phyloP scores from a whole-genome alignment of 192 early-diverging fungal genomes.

The Gigaspora rosea region DNA sequence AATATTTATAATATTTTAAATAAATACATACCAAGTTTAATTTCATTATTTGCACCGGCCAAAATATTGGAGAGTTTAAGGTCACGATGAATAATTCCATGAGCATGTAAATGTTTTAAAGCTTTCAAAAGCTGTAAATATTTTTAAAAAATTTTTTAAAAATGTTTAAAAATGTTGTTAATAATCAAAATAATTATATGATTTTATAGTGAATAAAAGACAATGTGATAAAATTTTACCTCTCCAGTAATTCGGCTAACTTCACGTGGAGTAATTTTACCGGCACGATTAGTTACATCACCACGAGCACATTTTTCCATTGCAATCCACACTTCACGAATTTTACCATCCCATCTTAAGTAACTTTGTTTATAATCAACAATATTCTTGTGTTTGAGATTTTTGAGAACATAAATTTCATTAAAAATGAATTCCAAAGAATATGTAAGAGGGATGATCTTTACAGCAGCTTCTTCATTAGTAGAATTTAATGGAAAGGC shows the following conservation, averaged over 20 bases:
- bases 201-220: too few relatives aligned
- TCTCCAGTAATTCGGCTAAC: slow-evolving; percentile 26
- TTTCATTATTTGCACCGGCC: slow-evolving; percentile 10
- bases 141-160: too few relatives aligned
- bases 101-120: slow-evolving; percentile 26
- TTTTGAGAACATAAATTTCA: slow-evolving; percentile 28
- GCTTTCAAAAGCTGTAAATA: slow-evolving; percentile 13
- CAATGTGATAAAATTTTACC: slow-evolving; percentile 6
- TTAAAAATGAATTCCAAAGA: slow-evolving; percentile 35
- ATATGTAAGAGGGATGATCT: slow-evolving; percentile 27
- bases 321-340: slow-evolving; percentile 29
- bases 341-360: slow-evolving; percentile 29
- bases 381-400: slow-evolving; percentile 31
- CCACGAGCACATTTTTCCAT: slow-evolving; percentile 35
- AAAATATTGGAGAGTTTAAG: slow-evolving; percentile 32
- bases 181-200: neutral
- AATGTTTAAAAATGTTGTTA: neutral
- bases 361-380: slow-evolving; percentile 31
- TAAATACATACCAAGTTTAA: slow-evolving; percentile 29
- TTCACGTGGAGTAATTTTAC: slow-evolving; percentile 27
- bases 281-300: slow-evolving; percentile 30
- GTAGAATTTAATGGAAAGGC: neutral
- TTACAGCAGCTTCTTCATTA: slow-evolving; percentile 25
- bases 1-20: neutral
- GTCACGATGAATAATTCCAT: slow-evolving; percentile 33